Evolutionary conservation across 805 yeast species (phyloP), one percentile per base, ranked within the genome.

Genomic region (Kazachstania africana): DNA sequence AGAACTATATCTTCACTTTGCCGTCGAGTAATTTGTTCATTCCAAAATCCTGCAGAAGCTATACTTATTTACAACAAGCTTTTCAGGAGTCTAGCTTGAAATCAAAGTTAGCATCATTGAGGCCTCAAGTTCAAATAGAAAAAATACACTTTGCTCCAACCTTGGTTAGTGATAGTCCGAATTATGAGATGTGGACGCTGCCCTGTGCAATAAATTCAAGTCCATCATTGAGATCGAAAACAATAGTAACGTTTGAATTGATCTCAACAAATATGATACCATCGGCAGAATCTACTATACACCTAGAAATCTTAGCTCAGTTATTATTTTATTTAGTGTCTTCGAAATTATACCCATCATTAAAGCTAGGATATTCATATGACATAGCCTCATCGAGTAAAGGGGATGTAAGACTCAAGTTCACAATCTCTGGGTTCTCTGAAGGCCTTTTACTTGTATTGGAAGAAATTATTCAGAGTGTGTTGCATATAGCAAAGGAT

Each of bases 321-420:
- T 32, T 73, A 3, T 39, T 75, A 4, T 70, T 65, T 16, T 43
- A 48, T 1, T 46, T 50, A 10, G 43, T 78, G 1, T 50, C 63
- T 16, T 48, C 56, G 4, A 36, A 39, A 4, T 42, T 79, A 1
- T 79, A 78, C 44, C 66, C 70, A 1, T 63, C 75, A 1, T 70
- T 74, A 34, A 46, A 62, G n/a, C 36, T 75, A 8, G 73, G 75
- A 1, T 75, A 65, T 43, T 47, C 67, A 0, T 78, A 78, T 70
- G 74, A 70, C 13, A 37, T 78, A 0, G 57, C 52, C 23, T 69
- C 83, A 0, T 70, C 77, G 3, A 37, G 59, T 10, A 68, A 68
- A 39, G 76, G 80, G 4, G 71, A 66, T 31, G 62, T 66, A 1
- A 67, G 76, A 5, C 45, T 79, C 5, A 51, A 66, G 0, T 42